Evolutionary conservation across 2,329 filamentous ascomycete species (phyloP).

Genomic region (Trichoderma brevicompactum): DNA sequence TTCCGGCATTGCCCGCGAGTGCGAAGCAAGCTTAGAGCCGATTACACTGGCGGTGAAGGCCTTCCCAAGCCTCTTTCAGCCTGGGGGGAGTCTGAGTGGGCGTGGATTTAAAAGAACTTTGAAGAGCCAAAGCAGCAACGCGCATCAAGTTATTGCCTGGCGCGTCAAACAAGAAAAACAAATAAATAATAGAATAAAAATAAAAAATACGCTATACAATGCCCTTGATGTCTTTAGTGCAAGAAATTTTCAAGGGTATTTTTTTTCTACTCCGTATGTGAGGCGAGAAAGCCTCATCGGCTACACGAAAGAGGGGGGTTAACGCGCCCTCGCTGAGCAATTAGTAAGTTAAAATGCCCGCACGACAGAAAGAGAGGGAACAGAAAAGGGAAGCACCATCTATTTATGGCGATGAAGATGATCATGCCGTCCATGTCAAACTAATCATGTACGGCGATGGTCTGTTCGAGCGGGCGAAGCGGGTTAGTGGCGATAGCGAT

Average conservation of each 20-base stretch:
- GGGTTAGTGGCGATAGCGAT: slow-evolving; percentile 17
- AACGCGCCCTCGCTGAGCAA: slow-evolving; percentile 1
- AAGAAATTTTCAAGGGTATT: neutral
- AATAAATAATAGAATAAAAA: neutral
- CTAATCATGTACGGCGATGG: slow-evolving; percentile 15
- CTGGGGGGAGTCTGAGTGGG: slow-evolving; percentile 12
- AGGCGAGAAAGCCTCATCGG: slow-evolving; percentile 9
- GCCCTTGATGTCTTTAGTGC: neutral
- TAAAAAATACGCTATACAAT: neutral
- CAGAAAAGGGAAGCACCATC: neutral
- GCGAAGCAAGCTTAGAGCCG: slow-evolving; percentile 12
- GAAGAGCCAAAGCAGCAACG: slow-evolving; percentile 51
- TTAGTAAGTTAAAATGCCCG: slow-evolving; percentile 17
- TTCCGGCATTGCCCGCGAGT: slow-evolving; percentile 14
- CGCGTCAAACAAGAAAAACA: neutral
- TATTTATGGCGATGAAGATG: slow-evolving; percentile 24
- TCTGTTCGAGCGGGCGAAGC: neutral
- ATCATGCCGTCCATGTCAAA: slow-evolving; percentile 23
- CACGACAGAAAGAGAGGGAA: neutral
- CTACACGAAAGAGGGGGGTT: slow-evolving; percentile 5
- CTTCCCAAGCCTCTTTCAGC: slow-evolving; percentile 24
- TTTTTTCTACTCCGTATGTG: neutral
- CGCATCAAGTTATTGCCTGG: slow-evolving; percentile 21
- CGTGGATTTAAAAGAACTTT: slow-evolving; percentile 22
- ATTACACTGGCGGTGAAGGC: slow-evolving; percentile 29